Conservation (phyloP, 2,329 filamentous ascomycete species). For the Paecilomyces formosus region DNA sequence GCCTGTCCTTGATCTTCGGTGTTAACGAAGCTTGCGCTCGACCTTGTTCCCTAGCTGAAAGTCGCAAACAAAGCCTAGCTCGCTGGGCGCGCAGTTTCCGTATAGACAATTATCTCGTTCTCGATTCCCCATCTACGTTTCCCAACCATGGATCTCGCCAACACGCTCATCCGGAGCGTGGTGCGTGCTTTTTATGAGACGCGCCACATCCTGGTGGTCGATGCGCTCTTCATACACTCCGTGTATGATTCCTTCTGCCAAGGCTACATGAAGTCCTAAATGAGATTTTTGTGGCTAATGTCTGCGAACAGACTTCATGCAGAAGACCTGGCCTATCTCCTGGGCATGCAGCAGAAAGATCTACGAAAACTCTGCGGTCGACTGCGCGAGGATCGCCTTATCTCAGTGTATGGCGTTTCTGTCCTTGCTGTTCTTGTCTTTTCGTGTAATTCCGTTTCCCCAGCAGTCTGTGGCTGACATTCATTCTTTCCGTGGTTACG, state of each 20-base stretch:
- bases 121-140: neutral
- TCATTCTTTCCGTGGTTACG: neutral
- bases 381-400: slow-evolving; percentile 76
- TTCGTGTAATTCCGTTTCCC: slow-evolving; percentile 1
- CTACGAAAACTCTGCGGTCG: slow-evolving; percentile 82
- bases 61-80: neutral
- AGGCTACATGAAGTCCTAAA: slow-evolving; percentile 1
- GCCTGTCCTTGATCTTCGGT: neutral
- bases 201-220: slow-evolving; percentile 72
- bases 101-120: neutral
- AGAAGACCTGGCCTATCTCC: slow-evolving; percentile 77
- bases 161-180: slow-evolving; percentile 77
- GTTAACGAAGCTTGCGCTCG: slow-evolving; percentile 2
- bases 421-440: neutral
- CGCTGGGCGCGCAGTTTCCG: neutral
- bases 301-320: slow-evolving; percentile 59
- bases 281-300: slow-evolving; percentile 13
- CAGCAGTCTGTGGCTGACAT: slow-evolving; percentile 1
- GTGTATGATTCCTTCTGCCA: slow-evolving; percentile 43
- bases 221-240: slow-evolving; percentile 69
- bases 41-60: neutral
- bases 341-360: slow-evolving; percentile 86
- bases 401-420: slow-evolving; percentile 59
- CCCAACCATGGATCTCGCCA: slow-evolving; percentile 54
- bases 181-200: slow-evolving; percentile 81